Base-by-base conservation (phyloP, 208 protist species). In the Perkinsela sp. region DNA sequence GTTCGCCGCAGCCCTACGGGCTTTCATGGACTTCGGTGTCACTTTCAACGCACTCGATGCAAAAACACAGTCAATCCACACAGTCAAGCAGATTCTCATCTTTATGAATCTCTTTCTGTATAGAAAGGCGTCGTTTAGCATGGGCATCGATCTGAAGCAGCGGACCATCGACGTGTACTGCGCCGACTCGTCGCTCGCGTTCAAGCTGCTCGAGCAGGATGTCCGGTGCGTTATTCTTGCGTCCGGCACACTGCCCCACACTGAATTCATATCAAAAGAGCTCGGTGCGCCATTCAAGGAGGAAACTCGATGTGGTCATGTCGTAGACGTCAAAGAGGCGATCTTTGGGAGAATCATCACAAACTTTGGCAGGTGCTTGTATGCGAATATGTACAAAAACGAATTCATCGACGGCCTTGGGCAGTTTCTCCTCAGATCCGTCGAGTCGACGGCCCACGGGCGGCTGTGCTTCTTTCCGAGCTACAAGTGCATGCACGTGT, bases 181-280 rank as follows among this genome's bases (percentile, higher is more conserved):
- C 72, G 77, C 76, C 31, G 85, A 79, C 72, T 93, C 71, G 0
- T 78, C 81, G 69, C 72, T 87, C 28, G 82, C 80, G 0, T 85
- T 88, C 70, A 70, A 76, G 22, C 78, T 87, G 68, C 73, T 88
- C 15, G 72, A 82, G 15, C 71, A 68, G 15, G 70, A 69, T 22
- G 77, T 79, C 29, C 74, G 83, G 48, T 81, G 80, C 29, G 71
- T 96, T 22, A 81, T 97, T 30, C 79, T 97, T 28, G 93, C 92
- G 15, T 93, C 83, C 22, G 94, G 94, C n/a, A 97, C 94, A 16
- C 76, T 97, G 6, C 80, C 87, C 0, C 92, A 92, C 0, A 81
- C 96, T 48, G 67, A 78, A 31, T 81, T 83, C 29, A 85, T 95
- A 69, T 73, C 78, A 1, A 67, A 48, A 16, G 90, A 93, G 69